Percentiles rank a stretch among this genome's conserved stretches.
These are phyloP conservation scores for Pseudoperonospora humuli DNA, from an alignment of 352 stramenopile genomes.

Conservation along the genomic window DNA sequence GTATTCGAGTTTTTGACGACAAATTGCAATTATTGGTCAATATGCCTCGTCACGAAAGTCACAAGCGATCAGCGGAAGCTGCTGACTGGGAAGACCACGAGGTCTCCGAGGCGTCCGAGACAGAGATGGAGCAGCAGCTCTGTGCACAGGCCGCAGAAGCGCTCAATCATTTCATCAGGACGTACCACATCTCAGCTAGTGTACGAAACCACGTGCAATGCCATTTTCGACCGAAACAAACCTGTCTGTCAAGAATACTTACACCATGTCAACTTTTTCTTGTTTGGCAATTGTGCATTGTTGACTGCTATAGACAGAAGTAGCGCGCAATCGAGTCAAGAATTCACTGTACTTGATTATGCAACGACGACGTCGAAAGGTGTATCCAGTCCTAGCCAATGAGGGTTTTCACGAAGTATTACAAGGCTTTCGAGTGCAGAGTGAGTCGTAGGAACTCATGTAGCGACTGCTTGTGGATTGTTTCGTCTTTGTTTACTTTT, in stretches of 20 bases:
- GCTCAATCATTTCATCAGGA: constrained; percentile 64
- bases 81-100: constrained; percentile 3
- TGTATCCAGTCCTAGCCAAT: constrained; percentile 23
- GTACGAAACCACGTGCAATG: constrained; percentile 23
- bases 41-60: constrained; percentile 6
- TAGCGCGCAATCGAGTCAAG: constrained; percentile 53
- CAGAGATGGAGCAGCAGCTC: constrained; percentile 72
- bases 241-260: background rate
- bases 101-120: constrained; percentile 15
- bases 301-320: constrained; percentile 25
- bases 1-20: background rate
- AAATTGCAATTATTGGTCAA: background rate
- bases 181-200: constrained; percentile 45
- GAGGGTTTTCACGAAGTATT: constrained; percentile 28
- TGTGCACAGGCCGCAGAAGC: constrained; percentile 47
- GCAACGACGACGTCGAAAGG: constrained; percentile 14
- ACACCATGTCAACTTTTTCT: no score
- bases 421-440: constrained; percentile 37
- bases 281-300: background rate
- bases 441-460: constrained; percentile 20
- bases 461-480: background rate
- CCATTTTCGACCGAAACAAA: background rate
- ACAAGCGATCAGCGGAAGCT: constrained; percentile 8
- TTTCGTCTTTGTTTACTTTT: background rate
- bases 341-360: constrained; percentile 28